phyloP scores from a whole-genome alignment of 2,329 filamentous ascomycete genomes.

The Zymoseptoria tritici region DNA sequence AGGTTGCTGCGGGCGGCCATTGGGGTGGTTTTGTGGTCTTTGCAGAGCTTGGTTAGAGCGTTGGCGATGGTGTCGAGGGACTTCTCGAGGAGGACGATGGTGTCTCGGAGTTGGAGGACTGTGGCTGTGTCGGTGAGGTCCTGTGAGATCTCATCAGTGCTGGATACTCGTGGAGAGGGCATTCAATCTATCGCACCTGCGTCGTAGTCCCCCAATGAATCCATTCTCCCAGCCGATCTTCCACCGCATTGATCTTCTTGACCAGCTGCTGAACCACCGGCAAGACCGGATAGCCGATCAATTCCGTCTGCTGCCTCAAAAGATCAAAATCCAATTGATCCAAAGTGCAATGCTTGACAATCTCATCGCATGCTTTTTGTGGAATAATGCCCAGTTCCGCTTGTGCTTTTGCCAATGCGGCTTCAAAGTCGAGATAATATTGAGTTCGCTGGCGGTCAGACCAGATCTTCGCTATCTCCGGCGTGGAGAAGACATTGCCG shows the following conservation, averaged over 20 bases:
- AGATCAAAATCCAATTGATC: constrained; percentile 19
- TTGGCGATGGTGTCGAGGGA: constrained; percentile 14
- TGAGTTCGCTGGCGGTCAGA: constrained; percentile 22
- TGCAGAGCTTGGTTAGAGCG: constrained; percentile 13
- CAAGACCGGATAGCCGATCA: constrained; percentile 25
- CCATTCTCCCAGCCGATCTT: constrained; percentile 22
- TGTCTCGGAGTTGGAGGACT: constrained; percentile 25
- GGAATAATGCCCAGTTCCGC: constrained; percentile 26
- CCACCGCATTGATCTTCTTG: constrained; percentile 20
- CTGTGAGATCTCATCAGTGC: background rate
- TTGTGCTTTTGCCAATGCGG: constrained; percentile 23
- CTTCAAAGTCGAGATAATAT: constrained; percentile 27
- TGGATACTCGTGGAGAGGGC: too few relatives aligned
- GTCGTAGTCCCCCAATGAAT: constrained; percentile 28
- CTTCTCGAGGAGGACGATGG: constrained; percentile 16
- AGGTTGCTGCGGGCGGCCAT: constrained; percentile 26
- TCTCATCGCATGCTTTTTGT: constrained; percentile 22
- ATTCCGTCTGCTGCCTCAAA: constrained; percentile 18
- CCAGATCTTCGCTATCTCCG: constrained; percentile 23
- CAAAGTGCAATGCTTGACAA: constrained; percentile 20
- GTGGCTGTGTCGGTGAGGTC: constrained; percentile 26
- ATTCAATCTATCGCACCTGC: constrained; percentile 1
- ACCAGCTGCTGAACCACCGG: constrained; percentile 24
- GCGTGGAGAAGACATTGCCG: constrained; percentile 24
- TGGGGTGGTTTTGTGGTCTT: constrained; percentile 20